A percentile compares a stretch with the other conserved stretches of the same genome.
Conservation (phyloP, 176 grass and related monocot genomes). For the Raddia guianensis region DNA sequence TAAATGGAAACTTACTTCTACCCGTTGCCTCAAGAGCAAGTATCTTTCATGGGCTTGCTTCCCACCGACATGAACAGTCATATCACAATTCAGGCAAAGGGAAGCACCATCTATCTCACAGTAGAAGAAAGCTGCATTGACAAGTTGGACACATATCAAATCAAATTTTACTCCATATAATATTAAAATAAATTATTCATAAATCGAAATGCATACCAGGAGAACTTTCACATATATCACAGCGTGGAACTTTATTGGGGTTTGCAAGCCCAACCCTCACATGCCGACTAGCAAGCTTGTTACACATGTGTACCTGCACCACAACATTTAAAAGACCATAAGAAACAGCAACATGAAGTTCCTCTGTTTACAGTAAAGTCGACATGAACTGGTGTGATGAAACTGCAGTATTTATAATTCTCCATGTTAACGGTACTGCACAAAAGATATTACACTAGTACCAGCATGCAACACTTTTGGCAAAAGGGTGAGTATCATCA, state of each 20-base stretch:
- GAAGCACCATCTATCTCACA: conserved; percentile 98
- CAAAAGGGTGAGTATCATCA: background rate
- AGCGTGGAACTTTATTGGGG: conserved; percentile 77
- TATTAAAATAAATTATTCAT: background rate
- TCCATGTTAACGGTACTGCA: background rate
- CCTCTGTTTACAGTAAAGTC: conserved; percentile 9
- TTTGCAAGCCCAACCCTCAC: conserved; percentile 97
- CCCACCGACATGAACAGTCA: conserved; percentile 98
- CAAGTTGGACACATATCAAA: conserved; percentile 2
- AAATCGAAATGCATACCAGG: conserved; percentile 53
- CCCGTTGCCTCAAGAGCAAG: conserved; percentile 86
- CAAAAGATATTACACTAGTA: conserved; percentile 17
- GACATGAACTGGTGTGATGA: background rate
- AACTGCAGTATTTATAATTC: background rate
- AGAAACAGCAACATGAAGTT: conserved; percentile 6
- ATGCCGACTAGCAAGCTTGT: conserved; percentile 98
- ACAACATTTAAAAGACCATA: conserved; percentile 16
- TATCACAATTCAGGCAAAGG: conserved; percentile 90
- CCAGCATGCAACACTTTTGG: background rate
- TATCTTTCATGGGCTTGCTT: conserved; percentile 93
- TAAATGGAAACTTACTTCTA: conserved; percentile 67
- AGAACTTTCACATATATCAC: conserved; percentile 98
- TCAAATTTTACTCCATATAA: conserved; percentile 1
- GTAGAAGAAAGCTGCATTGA: conserved; percentile 92
- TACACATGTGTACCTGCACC: conserved; percentile 97